Conservation (phyloP, 2,329 filamentous ascomycete species). For the Diaporthe ampelina region DNA sequence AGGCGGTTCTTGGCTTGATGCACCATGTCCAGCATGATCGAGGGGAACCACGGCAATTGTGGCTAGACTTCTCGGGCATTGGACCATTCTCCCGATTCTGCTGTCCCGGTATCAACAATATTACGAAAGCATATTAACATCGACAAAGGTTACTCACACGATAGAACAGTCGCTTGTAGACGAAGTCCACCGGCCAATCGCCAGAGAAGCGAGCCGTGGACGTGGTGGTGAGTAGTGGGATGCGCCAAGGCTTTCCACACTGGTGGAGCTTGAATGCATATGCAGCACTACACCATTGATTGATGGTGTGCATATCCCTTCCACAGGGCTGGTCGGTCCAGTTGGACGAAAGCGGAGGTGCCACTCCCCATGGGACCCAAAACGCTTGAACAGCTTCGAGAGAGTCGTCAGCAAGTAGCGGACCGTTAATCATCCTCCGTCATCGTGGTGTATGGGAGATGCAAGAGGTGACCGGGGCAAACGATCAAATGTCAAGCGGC, state of each 20-base stretch:
- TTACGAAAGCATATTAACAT: conserved; percentile 6
- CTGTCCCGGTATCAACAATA: conserved; percentile 7
- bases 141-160: conserved; percentile 14
- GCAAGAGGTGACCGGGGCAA: neutral
- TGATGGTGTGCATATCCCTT: conserved; percentile 25
- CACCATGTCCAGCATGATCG: conserved; percentile 25
- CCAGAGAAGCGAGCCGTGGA: neutral
- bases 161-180: conserved; percentile 14
- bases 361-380: neutral
- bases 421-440: neutral
- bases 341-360: neutral
- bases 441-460: neutral
- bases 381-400: conserved; percentile 6
- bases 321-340: conserved; percentile 18
- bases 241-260: conserved; percentile 20
- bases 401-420: conserved; percentile 18
- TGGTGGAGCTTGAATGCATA: conserved; percentile 14
- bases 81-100: conserved; percentile 1
- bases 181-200: conserved; percentile 6
- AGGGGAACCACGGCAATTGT: conserved; percentile 30
- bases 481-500: neutral
- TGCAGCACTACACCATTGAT: conserved; percentile 9
- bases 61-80: conserved; percentile 3
- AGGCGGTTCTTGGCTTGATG: conserved; percentile 36
- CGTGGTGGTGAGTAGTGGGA: conserved; percentile 13